A percentile compares a stretch with the other conserved stretches of the same genome.
These are phyloP conservation scores for Aspergillus sclerotiicarbonarius DNA, from an alignment of 495 filamentous ascomycete species.

Conservation along the genomic window DNA sequence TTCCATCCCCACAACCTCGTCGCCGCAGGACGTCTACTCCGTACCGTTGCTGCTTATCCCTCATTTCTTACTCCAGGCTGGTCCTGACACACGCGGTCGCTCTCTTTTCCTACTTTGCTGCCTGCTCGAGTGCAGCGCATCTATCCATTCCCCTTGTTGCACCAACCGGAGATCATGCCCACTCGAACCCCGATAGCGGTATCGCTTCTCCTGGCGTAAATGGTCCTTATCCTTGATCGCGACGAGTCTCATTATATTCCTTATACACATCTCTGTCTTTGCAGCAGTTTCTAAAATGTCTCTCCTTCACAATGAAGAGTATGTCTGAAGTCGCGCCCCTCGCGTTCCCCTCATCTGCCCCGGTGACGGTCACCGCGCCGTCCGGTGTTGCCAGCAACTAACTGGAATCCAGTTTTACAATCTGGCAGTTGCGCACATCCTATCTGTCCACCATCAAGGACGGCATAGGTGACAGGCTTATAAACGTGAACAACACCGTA, in stretches of 20 bases:
- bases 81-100: conserved; percentile 27
- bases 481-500: conserved; percentile 85
- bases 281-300: conserved; percentile 60
- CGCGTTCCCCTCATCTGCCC: conserved; percentile 2
- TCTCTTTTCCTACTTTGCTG: conserved; percentile 14
- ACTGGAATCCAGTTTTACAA: conserved; percentile 65
- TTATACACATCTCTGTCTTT: conserved; percentile 6
- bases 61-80: conserved; percentile 32
- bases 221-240: conserved; percentile 8
- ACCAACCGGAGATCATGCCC: conserved; percentile 14
- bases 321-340: conserved; percentile 33
- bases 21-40: conserved; percentile 1
- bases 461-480: conserved; percentile 92
- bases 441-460: conserved; percentile 90
- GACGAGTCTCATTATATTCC: neutral
- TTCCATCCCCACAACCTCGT: neutral
- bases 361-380: conserved; percentile 2
- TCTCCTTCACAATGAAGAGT: conserved; percentile 96
- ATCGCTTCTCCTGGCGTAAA: conserved; percentile 7
- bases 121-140: conserved; percentile 10
- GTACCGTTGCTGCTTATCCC: conserved; percentile 12
- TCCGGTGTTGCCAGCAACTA: conserved; percentile 1
- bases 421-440: conserved; percentile 88
- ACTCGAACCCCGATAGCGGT: conserved; percentile 12
- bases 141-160: conserved; percentile 11